phyloP scores from a whole-genome alignment of 1,139 yeast genomes.

The Sugiyamaella neomexicana region DNA sequence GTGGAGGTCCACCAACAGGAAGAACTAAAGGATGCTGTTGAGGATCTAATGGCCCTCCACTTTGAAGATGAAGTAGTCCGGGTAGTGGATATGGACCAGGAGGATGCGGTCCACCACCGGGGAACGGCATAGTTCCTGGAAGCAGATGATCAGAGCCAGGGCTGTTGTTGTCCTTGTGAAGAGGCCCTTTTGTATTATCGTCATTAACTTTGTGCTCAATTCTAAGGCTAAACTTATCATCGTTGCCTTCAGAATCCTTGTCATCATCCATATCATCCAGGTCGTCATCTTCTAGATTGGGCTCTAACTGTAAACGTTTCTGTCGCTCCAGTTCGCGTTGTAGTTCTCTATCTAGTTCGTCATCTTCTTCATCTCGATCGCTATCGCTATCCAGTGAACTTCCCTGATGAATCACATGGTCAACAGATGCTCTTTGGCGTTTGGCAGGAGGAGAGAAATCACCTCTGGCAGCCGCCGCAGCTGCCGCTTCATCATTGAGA shows the following conservation, averaged over 20 bases:
- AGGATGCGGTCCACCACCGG: background rate
- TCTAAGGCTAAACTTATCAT: background rate
- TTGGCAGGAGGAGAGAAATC: conserved; percentile 1
- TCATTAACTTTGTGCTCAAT: background rate
- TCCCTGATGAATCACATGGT: too few species aligned
- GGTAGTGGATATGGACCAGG: conserved; percentile 5
- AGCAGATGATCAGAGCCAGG: background rate
- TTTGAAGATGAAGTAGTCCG: conserved; percentile 1
- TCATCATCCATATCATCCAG: conserved; percentile 4
- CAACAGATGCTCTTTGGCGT: conserved; percentile 1
- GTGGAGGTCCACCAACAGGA: conserved; percentile 2
- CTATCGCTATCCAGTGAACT: background rate
- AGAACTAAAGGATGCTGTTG: background rate
- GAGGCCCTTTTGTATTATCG: background rate
- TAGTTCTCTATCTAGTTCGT: conserved; percentile 6
- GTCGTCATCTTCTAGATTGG: conserved; percentile 8
- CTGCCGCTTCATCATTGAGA: conserved; percentile 26
- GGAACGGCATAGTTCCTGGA: background rate
- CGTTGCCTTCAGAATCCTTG: background rate
- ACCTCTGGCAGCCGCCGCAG: conserved; percentile 15
- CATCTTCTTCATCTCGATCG: conserved; percentile 8
- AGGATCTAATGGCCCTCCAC: conserved; percentile 2
- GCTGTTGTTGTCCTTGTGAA: background rate
- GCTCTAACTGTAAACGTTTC: background rate
- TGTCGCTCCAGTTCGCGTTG: conserved; percentile 2